These are phyloP conservation scores for Trichothecium sympodiale DNA, from an alignment of 2,329 filamentous ascomycete genomes.

Conservation along the genomic window DNA sequence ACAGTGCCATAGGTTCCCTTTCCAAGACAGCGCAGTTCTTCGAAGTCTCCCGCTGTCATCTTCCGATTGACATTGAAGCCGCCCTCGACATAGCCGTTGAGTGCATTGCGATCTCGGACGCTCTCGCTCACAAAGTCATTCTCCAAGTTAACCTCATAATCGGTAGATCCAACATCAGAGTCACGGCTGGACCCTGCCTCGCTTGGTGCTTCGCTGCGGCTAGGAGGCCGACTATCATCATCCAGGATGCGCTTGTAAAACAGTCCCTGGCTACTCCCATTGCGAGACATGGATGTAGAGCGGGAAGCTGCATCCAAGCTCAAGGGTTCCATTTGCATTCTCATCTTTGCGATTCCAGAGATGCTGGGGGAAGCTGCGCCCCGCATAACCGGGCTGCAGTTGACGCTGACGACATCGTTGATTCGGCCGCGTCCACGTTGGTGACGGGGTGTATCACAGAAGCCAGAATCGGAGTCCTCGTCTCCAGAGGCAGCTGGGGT, in stretches of 20 bases:
- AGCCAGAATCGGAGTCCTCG: constrained; percentile 43
- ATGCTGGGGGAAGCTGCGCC: constrained; percentile 38
- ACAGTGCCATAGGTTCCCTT: constrained; percentile 97
- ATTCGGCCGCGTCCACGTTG: constrained; percentile 30
- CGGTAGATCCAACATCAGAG: constrained; percentile 58
- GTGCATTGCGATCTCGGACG: constrained; percentile 28
- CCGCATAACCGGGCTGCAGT: constrained; percentile 52
- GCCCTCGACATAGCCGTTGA: constrained; percentile 35
- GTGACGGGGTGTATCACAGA: constrained; percentile 24
- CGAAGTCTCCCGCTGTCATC: constrained; percentile 87
- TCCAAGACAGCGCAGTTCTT: constrained; percentile 80
- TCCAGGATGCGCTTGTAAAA: not conserved
- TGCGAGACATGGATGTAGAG: constrained; percentile 44
- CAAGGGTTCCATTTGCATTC: constrained; percentile 69
- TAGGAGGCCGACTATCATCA: constrained; percentile 38
- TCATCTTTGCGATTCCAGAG: constrained; percentile 73
- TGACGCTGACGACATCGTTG: constrained; percentile 47
- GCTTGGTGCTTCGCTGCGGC: constrained; percentile 43
- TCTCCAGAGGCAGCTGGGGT: constrained; percentile 44
- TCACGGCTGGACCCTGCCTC: constrained; percentile 39
- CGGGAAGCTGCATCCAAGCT: constrained; percentile 50
- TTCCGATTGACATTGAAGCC: constrained; percentile 54
- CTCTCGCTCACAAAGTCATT: constrained; percentile 72
- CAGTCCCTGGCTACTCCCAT: constrained; percentile 26
- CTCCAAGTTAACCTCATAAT: constrained; percentile 77